These are phyloP conservation scores for Fragilaria radians DNA, from an alignment of 108 stramenopile species.

Conservation along the genomic window DNA sequence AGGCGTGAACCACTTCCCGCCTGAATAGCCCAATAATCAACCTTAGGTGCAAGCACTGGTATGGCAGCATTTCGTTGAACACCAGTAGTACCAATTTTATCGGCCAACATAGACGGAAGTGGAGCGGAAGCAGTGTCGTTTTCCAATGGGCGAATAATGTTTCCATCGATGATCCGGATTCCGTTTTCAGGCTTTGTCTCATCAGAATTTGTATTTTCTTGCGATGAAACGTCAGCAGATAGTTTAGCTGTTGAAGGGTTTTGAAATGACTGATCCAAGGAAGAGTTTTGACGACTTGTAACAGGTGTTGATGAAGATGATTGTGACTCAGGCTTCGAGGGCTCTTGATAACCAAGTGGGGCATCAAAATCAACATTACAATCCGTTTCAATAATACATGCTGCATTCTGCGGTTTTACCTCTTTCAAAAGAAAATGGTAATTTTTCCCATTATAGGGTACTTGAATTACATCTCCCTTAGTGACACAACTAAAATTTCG, in stretches of 20 bases:
- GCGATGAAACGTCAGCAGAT: slow-evolving; percentile 21
- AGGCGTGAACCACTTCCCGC: slow-evolving; percentile 70
- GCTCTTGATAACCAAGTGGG: slow-evolving; percentile 89
- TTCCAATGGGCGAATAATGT: slow-evolving; percentile 65
- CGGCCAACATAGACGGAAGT: slow-evolving; percentile 38
- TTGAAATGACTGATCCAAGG: slow-evolving; percentile 26
- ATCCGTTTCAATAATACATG: slow-evolving; percentile 95
- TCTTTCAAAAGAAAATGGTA: slow-evolving; percentile 95
- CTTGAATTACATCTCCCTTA: slow-evolving; percentile 92
- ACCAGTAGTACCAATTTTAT: slow-evolving; percentile 71
- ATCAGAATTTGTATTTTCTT: slow-evolving; percentile 7
- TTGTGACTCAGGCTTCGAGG: slow-evolving; percentile 2
- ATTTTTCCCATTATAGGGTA: slow-evolving; percentile 94
- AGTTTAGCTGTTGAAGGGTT: slow-evolving; percentile 59
- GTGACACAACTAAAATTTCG: slow-evolving; percentile 97
- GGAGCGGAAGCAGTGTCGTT: neutral
- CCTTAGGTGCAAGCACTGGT: slow-evolving; percentile 49
- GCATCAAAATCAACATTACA: slow-evolving; percentile 95
- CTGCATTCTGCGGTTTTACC: slow-evolving; percentile 85
- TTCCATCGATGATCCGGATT: slow-evolving; percentile 71
- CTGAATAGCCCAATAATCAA: slow-evolving; percentile 85
- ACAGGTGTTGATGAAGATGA: neutral
- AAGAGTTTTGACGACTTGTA: neutral
- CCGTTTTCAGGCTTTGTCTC: slow-evolving; percentile 32
- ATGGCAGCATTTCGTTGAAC: slow-evolving; percentile 84